Evolutionary conservation across 257 asterid species (phyloP), one percentile per base, ranked within the genome.

Genomic region (Avicennia marina): DNA sequence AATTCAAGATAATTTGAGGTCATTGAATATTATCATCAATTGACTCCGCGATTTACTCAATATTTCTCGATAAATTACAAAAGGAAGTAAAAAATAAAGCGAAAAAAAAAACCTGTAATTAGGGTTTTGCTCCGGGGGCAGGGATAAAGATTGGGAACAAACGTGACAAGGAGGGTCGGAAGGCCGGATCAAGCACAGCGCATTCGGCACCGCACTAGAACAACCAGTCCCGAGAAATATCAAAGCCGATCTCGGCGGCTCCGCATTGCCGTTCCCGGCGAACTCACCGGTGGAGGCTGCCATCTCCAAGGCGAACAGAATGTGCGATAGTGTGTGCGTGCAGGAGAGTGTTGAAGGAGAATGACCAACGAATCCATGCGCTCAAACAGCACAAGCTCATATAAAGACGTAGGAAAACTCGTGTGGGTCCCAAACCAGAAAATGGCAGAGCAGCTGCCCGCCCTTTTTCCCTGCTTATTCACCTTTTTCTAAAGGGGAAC

Each of bases 151-250:
- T 53, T 70, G 89, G 42, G 84, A 65, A 69, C 97, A 91, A 24
- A 88, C 95, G 8, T 7, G 70, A 50, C 98, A 91, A 47, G 97
- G 95, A 58, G 98, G 97, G 75, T 88, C 81, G 21, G 90, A 77
- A 18, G 95, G 94, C 45, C 74, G 89, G 73, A 88, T 81, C 75
- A 91, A 70, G 75, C 98, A 91, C 67, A 88, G 49, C 1, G 84
- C 89, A 32, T 85, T 88, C 10, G 98, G 98, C 48, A 88, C 65
- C 16, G 94, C 86, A 69, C 95, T 88, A n/a, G 98, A 88, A 73
- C 98, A 91, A 53, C 98, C 98, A 19, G 96, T 91, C 20, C 98
- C 96, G 12, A 91, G 81, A 71, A 88, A 91, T 56, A 91, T 83
- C 74, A 91, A 61, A 27, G 94, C 86, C 25, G 98, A 88, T 60